Evolutionary conservation across 2,329 filamentous ascomycete genomes (phyloP).

Genomic region (Aspergillus phoenicis): DNA sequence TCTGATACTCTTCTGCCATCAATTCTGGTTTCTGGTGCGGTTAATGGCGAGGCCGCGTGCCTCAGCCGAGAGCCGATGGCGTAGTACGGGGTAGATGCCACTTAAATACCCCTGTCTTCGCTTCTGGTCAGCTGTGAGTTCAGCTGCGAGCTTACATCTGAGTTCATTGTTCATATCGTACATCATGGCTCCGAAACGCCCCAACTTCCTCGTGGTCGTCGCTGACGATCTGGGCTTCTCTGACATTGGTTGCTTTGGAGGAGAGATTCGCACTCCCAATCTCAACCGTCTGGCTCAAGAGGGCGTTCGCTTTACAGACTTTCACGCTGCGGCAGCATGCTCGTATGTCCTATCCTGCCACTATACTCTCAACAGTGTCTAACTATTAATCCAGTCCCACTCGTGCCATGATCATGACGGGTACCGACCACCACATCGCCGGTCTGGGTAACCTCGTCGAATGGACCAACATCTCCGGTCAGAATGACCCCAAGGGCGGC

Average conservation of each 20-base stretch:
- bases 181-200: constrained; percentile 47
- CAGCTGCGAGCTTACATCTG: background rate
- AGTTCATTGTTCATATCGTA: too few relatives aligned
- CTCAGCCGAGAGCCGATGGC: background rate
- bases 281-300: constrained; percentile 57
- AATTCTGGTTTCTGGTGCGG: too few relatives aligned
- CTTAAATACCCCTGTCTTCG: background rate
- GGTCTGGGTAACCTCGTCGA: constrained; percentile 62
- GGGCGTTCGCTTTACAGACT: constrained; percentile 64
- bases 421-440: constrained; percentile 60
- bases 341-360: constrained; percentile 40
- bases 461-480: constrained; percentile 58
- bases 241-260: constrained; percentile 61
- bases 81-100: background rate
- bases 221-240: constrained; percentile 64
- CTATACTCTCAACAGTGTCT: background rate
- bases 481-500: constrained; percentile 56
- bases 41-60: background rate
- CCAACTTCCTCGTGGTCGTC: constrained; percentile 63
- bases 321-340: constrained; percentile 66
- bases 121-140: background rate
- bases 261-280: constrained; percentile 63
- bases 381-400: constrained; percentile 48
- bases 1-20: too few relatives aligned
- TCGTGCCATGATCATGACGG: constrained; percentile 67